These are phyloP conservation scores for Thielaviopsis musarum DNA, from an alignment of 2,329 filamentous ascomycete species.

Conservation along the genomic window DNA sequence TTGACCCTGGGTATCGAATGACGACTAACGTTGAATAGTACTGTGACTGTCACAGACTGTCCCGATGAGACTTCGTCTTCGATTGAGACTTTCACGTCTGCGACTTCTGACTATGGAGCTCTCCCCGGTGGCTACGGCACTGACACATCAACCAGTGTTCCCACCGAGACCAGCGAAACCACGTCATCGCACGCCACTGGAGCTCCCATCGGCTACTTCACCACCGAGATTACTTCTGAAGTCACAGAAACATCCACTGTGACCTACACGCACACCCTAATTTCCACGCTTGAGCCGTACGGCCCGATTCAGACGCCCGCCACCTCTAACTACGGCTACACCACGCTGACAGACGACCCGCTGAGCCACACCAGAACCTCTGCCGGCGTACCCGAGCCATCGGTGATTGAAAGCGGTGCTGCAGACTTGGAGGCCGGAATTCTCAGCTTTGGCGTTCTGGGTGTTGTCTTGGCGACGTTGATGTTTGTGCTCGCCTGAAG, in stretches of 20 bases:
- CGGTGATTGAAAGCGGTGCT: constrained; percentile 1
- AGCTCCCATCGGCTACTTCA: background rate
- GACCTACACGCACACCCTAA: background rate
- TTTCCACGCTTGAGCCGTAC: background rate
- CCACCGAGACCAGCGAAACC: background rate
- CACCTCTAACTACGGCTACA: background rate
- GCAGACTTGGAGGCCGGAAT: background rate
- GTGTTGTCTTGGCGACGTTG: background rate
- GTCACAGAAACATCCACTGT: background rate
- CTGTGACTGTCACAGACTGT: constrained; percentile 5
- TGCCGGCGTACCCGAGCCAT: background rate
- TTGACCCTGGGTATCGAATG: background rate
- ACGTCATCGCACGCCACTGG: background rate
- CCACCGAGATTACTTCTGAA: constrained; percentile 1
- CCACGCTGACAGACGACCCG: background rate
- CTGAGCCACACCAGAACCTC: background rate
- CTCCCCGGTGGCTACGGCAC: background rate
- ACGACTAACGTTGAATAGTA: background rate
- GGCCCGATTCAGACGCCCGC: background rate
- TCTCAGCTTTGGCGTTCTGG: background rate
- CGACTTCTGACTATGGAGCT: background rate
- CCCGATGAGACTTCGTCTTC: background rate
- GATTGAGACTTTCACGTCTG: background rate
- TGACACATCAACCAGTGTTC: background rate
- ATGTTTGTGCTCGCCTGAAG: constrained; percentile 5